Evolutionary conservation across 129 eudicot species (phyloP).

Genomic region (Flaveria trinervia): DNA sequence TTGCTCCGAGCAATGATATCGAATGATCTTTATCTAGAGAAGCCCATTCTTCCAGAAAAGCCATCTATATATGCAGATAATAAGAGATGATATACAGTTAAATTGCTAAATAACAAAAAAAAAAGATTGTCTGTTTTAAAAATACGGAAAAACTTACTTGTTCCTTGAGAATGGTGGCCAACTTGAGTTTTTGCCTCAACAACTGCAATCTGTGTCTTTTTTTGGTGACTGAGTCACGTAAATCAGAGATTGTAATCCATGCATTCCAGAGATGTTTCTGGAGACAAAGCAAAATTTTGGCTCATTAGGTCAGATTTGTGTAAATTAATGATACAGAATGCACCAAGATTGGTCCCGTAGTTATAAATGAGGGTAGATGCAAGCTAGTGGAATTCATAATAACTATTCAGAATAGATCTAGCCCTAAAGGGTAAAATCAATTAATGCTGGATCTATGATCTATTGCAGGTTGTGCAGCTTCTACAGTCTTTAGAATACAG

Average conservation of each 20-base stretch:
- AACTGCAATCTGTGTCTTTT: constrained; percentile 82
- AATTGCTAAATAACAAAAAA: not conserved
- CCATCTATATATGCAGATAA: constrained; percentile 50
- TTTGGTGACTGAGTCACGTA: constrained; percentile 89
- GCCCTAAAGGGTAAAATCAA: not conserved
- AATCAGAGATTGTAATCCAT: constrained; percentile 88
- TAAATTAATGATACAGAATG: not conserved
- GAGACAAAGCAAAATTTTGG: constrained; percentile 29
- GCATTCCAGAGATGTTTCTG: constrained; percentile 95
- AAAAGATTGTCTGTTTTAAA: not conserved
- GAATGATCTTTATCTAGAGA: constrained; percentile 78
- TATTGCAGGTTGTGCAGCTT: not conserved
- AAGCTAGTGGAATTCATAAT: constrained; percentile 7
- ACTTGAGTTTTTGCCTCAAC: constrained; percentile 84
- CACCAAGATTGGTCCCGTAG: not conserved
- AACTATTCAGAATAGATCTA: not conserved
- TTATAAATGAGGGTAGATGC: constrained; percentile 4
- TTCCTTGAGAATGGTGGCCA: constrained; percentile 84
- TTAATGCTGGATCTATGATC: not conserved
- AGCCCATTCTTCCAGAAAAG: constrained; percentile 83
- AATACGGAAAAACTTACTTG: constrained; percentile 49
- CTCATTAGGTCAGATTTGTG: not conserved
- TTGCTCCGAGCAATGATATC: constrained; percentile 79
- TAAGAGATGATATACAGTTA: not conserved
- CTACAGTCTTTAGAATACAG: not conserved